Base-by-base conservation (phyloP, 2,329 filamentous ascomycete species). In the Ceratocystiopsis brevicomis region DNA sequence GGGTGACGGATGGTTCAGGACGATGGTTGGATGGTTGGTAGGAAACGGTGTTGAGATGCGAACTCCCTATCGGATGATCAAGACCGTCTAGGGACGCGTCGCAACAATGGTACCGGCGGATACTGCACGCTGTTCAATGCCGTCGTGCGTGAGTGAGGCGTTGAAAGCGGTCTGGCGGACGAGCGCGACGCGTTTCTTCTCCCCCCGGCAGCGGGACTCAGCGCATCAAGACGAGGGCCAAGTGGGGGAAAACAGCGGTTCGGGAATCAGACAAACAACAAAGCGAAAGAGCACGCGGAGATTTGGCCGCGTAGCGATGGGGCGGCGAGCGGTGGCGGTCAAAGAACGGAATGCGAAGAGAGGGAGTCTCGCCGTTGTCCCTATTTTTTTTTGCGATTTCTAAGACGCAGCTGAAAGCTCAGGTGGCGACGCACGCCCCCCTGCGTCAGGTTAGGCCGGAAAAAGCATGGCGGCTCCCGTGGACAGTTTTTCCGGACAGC, bases 111-210 rank as follows among this genome's bases (percentile, higher is more conserved):
- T 30, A 10, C 25, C 25, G 25, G 25, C 25, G 25, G 25, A 30
- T 11, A 30, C 25, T 2, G 25, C 25, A 30, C 6, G 25, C 8
- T 30, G 5, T 30, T 30, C 25, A 9, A 30, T 21, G 19, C 25
- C 25, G 6, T 30, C 25, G 6, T 30, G 36, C 37, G 34, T 12
- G 16, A 42, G 14, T 34, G 13, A 41, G 37, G 18, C 39, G 16
- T 47, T 38, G 19, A 39, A 44, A 44, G 39, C 44, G 40, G 42
- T 33, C 38, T 30, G 36, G 39, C 39, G 32, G 37, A 40, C 42
- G 42, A 42, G 38, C 48, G 48, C 42, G 48, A 47, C 47, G 47
- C 48, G 48, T 47, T 47, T 43, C 45, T 47, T 34, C 41, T 46
- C 47, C 47, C 43, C 39, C 38, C 34, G 10, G 11, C 32, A 34